Conservation (phyloP, 495 filamentous ascomycete genomes). For the Aspergillus baeticus region DNA sequence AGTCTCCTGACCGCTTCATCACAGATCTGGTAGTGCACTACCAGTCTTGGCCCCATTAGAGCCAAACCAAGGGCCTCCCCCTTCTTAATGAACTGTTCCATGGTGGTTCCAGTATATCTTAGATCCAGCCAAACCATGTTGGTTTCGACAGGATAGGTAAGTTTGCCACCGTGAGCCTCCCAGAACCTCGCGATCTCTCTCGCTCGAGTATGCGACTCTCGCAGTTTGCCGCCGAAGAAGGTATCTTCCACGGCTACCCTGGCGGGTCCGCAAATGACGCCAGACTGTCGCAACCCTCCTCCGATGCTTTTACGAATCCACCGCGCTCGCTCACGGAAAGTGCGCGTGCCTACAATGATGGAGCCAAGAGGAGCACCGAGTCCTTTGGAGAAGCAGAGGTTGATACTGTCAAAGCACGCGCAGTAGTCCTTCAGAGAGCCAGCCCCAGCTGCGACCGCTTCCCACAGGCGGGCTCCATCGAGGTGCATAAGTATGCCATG, state of each 20-base stretch:
- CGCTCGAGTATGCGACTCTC: neutral
- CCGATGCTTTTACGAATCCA: constrained; percentile 17
- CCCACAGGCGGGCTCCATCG: constrained; percentile 27
- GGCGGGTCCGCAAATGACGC: neutral
- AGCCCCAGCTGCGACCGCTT: constrained; percentile 15
- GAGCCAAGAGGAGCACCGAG: constrained; percentile 16
- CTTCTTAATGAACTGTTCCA: no score
- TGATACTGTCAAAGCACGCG: constrained; percentile 15
- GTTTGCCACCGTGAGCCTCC: neutral
- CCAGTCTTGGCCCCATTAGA: no score
- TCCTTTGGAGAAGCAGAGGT: constrained; percentile 18
- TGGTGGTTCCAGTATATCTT: no score
- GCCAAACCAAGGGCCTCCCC: no score
- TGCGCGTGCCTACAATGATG: constrained; percentile 8
- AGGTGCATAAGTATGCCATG: constrained; percentile 19
- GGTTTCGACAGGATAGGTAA: neutral
- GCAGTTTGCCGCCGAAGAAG: neutral
- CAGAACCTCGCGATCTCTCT: neutral
- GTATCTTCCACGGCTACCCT: neutral
- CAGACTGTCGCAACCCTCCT: constrained; percentile 13
- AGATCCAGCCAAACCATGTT: neutral
- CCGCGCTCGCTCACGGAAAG: neutral
- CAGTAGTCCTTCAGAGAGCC: constrained; percentile 2
- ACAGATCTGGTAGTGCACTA: no score
- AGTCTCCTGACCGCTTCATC: no score